Conservation (phyloP, 116 monocot genomes). For the Papilionanthe hybrid region DNA sequence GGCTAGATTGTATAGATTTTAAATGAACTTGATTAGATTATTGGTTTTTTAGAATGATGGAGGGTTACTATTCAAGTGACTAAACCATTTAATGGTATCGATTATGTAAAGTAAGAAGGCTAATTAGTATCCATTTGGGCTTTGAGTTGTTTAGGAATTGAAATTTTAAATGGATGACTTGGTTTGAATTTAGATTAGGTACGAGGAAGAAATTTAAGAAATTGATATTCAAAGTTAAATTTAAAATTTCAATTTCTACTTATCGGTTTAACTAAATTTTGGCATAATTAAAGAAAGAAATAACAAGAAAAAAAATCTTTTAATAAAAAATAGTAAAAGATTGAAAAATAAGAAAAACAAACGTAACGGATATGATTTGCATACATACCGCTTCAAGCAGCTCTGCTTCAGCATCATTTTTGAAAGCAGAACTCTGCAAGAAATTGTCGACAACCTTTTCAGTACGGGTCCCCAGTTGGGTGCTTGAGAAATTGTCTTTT, state of each 20-base stretch:
- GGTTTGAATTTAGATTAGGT: too few relatives aligned
- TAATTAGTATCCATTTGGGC: too few relatives aligned
- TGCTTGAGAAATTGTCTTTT: constrained; percentile 21
- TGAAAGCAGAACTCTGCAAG: constrained; percentile 63
- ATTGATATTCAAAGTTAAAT: too few relatives aligned
- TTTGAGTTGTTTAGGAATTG: too few relatives aligned
- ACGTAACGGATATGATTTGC: background rate
- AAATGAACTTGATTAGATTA: too few relatives aligned
- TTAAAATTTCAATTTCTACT: background rate
- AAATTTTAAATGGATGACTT: too few relatives aligned
- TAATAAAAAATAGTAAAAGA: background rate
- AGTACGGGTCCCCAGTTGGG: constrained; percentile 26
- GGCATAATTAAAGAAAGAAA: background rate
- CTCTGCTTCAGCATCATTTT: constrained; percentile 22
- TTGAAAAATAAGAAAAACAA: background rate
- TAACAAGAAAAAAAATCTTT: background rate
- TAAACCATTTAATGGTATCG: too few relatives aligned
- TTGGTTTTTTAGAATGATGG: too few relatives aligned
- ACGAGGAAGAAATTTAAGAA: too few relatives aligned
- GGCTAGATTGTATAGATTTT: too few relatives aligned
- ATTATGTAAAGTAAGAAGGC: too few relatives aligned
- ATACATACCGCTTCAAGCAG: background rate
- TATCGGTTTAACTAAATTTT: background rate
- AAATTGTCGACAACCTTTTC: constrained; percentile 73
- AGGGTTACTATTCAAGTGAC: too few relatives aligned